Conservation (phyloP, 352 stramenopile genomes). For the Halophytophthora batemanensis region DNA sequence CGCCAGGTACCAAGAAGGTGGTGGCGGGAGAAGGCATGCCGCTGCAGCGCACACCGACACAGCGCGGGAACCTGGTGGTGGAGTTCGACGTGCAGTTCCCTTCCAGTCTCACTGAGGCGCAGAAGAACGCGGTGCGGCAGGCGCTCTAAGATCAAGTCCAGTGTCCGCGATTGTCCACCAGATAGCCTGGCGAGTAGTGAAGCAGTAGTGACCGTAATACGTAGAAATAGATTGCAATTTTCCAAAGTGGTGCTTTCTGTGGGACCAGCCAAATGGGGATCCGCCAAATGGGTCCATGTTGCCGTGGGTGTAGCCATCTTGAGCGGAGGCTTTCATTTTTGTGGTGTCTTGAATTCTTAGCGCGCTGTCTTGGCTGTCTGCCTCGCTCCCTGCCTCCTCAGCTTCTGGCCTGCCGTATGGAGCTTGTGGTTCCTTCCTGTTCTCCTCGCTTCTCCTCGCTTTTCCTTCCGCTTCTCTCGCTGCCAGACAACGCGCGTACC, state of each 20-base stretch:
- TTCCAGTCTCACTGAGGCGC: conserved; percentile 72
- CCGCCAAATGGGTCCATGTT: no score
- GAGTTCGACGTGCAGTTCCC: conserved; percentile 98
- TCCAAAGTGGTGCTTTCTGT: no score
- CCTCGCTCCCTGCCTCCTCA: not conserved
- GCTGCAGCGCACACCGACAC: conserved; percentile 66
- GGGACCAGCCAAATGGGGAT: no score
- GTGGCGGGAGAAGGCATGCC: conserved; percentile 96
- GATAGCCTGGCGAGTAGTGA: no score
- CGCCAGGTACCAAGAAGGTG: conserved; percentile 90
- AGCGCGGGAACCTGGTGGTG: conserved; percentile 93
- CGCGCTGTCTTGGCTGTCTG: no score
- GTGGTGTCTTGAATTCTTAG: not conserved
- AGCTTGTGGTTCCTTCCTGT: conserved; percentile 4
- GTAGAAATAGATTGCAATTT: no score
- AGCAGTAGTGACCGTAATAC: no score
- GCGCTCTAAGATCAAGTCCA: conserved; percentile 64
- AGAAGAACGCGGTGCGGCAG: conserved; percentile 74
- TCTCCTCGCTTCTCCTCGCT: conserved; percentile 4
- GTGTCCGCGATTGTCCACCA: no score
- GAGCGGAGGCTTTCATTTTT: no score
- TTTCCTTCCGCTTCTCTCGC: not conserved
- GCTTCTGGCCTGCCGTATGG: conserved; percentile 16
- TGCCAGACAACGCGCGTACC: not conserved
- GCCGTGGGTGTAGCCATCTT: no score